Evolutionary conservation across 805 yeast genomes (phyloP).

Genomic region (Priceomyces castillae): DNA sequence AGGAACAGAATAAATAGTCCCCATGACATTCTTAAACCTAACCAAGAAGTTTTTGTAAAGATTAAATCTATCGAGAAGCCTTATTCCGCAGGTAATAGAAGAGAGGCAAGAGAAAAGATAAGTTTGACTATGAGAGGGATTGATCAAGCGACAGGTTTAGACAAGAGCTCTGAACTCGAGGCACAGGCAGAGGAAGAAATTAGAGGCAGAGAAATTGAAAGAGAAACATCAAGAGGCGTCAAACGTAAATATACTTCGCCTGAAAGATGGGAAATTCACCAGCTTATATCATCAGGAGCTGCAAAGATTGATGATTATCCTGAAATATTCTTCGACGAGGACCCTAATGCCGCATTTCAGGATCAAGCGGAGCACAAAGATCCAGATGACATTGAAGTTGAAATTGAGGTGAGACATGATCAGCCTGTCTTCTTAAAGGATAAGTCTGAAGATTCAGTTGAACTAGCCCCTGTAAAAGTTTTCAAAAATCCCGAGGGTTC

Average conservation of each 20-base stretch:
- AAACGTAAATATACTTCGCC: conserved; percentile 66
- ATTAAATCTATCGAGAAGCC: conserved; percentile 39
- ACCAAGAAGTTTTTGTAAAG: conserved; percentile 65
- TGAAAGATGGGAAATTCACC: conserved; percentile 88
- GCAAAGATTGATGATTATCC: conserved; percentile 67
- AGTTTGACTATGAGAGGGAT: conserved; percentile 67
- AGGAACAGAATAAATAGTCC: conserved; percentile 54
- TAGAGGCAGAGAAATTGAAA: conserved; percentile 4
- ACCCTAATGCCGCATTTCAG: conserved; percentile 26
- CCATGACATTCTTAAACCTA: conserved; percentile 50
- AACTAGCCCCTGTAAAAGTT: conserved; percentile 52
- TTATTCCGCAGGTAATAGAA: conserved; percentile 30
- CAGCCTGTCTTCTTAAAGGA: conserved; percentile 75
- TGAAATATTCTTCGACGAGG: conserved; percentile 38
- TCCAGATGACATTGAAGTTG: conserved; percentile 48
- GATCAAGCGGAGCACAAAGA: conserved; percentile 20
- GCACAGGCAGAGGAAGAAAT: conserved; percentile 17
- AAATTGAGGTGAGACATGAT: conserved; percentile 66
- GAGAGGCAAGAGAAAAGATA: conserved; percentile 28
- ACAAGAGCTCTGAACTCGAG: conserved; percentile 21
- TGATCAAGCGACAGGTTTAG: conserved; percentile 66
- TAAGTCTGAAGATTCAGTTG: conserved; percentile 37
- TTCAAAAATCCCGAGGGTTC: conserved; percentile 77
- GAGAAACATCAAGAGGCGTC: conserved; percentile 12
- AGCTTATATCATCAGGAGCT: conserved; percentile 77